phyloP scores from a whole-genome alignment of 2,329 filamentous ascomycete species.

The Escovopsis sp. region DNA sequence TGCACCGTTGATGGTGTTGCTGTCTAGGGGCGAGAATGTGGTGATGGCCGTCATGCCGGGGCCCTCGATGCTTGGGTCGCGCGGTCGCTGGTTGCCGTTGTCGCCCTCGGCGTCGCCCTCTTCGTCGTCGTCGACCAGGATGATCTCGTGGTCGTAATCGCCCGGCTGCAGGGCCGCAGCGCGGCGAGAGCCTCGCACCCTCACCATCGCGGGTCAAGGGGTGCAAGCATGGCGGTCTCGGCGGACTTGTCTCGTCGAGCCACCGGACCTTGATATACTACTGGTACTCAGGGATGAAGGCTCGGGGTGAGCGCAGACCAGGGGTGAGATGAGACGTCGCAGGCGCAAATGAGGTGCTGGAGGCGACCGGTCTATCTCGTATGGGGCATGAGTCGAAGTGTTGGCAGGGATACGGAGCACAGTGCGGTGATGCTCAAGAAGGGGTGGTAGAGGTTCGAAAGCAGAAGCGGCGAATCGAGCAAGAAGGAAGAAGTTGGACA shows the following conservation, averaged over 20 bases:
- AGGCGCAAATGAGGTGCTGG: background rate
- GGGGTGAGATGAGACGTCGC: background rate
- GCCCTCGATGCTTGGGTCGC: conserved; percentile 11
- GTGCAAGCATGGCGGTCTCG: conserved; percentile 9
- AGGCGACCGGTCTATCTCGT: no score
- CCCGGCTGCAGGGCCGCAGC: conserved; percentile 38
- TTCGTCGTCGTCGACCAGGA: conserved; percentile 43
- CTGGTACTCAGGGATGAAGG: background rate
- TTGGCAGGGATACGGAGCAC: no score
- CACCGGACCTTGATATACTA: background rate
- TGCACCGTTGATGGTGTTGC: no score
- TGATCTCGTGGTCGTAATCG: conserved; percentile 59
- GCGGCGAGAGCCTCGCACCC: conserved; percentile 37
- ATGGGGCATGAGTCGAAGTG: no score
- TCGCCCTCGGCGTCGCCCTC: background rate
- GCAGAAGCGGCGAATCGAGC: no score
- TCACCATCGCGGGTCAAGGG: conserved; percentile 15
- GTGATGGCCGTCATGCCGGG: conserved; percentile 1
- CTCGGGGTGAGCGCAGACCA: background rate
- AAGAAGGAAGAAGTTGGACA: no score
- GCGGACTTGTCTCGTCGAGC: background rate
- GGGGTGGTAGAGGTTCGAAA: no score
- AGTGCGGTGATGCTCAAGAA: no score
- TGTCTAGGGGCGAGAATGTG: conserved; percentile 5
- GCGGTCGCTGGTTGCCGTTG: conserved; percentile 5